Base-by-base conservation (phyloP, 2,329 filamentous ascomycete genomes). In the Apiospora koreana region DNA sequence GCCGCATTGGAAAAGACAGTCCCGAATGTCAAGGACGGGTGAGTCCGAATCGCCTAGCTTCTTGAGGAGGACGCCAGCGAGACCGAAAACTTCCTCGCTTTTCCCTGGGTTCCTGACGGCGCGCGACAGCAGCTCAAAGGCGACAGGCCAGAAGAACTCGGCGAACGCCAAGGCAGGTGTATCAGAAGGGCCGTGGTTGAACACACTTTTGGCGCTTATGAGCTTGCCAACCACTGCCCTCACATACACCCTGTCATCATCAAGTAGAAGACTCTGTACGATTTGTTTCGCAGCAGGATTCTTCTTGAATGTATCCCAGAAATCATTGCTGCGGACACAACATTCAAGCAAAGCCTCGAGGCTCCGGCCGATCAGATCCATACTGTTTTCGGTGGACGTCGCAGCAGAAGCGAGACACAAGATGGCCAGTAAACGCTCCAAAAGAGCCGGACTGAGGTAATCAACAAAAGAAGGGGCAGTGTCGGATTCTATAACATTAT, bases 91-190 rank as follows among this genome's bases (percentile, higher is more conserved):
- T 66, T 88, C 85, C 31, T 83, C 80, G 69, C 85, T 86, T 41
- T 80, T 78, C 8, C 68, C 69, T 41, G 80, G 78, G 68, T 77
- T 73, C 0, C 43, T 65, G 3, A 78, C 76, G 28, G 82, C 83
- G 66, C 77, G 75, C 21, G 78, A 79, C 8, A 86, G 74, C 38
- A 85, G 76, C 38, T 77, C 76, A 25, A 78, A 75, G 28, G 81
- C 71, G 50, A 81, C 77, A 5, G 85, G 83, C 86, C 86, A 88
- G 71, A 88, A 84, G 43, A 84, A 81, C 21, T 81, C 77, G 18
- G 82, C 80, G 69, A 87, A 84, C 16, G 82, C 80, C 3, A 78
- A 72, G 3, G 81, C 75, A 12, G 76, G 75, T 16, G 82, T 77
- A 18, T 74, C 72, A 6, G 75, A 72, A 71, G 74, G 72, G 70